These are phyloP conservation scores for Xylaria digitata DNA, from an alignment of 2,329 filamentous ascomycete genomes.

Conservation along the genomic window DNA sequence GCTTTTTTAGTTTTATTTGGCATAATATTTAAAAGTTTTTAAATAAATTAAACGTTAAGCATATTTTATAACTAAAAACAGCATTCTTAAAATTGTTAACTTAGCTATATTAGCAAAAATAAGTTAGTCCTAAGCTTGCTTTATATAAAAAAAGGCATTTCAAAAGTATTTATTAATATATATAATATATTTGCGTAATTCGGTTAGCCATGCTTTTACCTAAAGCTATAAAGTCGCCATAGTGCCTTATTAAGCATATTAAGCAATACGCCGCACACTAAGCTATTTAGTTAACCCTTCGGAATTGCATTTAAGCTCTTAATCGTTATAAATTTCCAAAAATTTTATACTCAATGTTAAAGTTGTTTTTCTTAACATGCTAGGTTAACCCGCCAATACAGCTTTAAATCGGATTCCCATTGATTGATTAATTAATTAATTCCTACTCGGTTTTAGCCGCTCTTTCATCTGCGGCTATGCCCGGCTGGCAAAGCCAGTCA, in stretches of 20 bases:
- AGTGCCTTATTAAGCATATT: too few relatives aligned
- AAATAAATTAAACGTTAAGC: not conserved
- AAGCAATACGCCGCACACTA: too few relatives aligned
- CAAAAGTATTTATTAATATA: not conserved
- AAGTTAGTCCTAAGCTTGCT: not conserved
- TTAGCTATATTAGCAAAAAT: conserved; percentile 7
- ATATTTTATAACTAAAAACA: conserved; percentile 2
- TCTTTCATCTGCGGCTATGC: not conserved
- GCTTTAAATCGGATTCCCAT: too few relatives aligned
- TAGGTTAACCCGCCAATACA: too few relatives aligned
- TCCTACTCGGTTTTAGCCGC: not conserved
- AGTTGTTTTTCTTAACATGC: too few relatives aligned
- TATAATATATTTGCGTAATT: not conserved
- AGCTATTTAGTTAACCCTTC: too few relatives aligned
- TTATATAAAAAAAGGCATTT: not conserved
- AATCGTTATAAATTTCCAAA: too few relatives aligned
- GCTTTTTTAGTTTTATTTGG: not conserved
- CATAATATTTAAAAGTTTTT: not conserved
- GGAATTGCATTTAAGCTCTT: too few relatives aligned
- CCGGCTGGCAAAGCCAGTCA: not conserved
- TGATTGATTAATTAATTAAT: not conserved
- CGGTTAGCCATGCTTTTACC: not conserved
- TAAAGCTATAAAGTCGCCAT: not conserved
- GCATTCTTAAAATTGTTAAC: conserved; percentile 4
- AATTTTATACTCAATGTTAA: too few relatives aligned